Conservation (phyloP, 129 eudicot species). For the Glebionis coronaria region DNA sequence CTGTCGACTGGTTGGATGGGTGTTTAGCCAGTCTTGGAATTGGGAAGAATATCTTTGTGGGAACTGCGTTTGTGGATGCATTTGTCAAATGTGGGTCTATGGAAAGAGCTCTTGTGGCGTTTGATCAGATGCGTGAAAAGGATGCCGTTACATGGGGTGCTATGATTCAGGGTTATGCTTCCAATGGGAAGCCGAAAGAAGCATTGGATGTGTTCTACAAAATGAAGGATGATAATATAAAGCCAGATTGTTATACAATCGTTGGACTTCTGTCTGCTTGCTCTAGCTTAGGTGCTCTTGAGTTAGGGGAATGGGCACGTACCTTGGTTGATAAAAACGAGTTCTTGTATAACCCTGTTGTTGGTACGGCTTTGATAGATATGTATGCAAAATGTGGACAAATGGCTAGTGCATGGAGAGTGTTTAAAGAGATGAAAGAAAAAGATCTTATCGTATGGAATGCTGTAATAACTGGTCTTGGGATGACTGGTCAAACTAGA, state of each 20-base stretch:
- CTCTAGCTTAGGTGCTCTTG: slow-evolving; percentile 73
- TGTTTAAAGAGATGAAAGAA: slow-evolving; percentile 55
- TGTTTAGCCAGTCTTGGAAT: slow-evolving; percentile 46
- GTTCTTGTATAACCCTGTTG: slow-evolving; percentile 51
- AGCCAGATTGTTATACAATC: slow-evolving; percentile 59
- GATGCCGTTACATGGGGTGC: slow-evolving; percentile 88
- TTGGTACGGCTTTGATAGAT: slow-evolving; percentile 72
- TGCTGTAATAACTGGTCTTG: slow-evolving; percentile 65
- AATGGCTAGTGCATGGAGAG: slow-evolving; percentile 45
- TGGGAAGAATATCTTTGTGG: slow-evolving; percentile 55
- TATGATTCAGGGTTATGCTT: slow-evolving; percentile 84
- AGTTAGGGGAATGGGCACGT: slow-evolving; percentile 69
- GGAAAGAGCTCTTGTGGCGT: slow-evolving; percentile 56
- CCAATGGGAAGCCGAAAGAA: slow-evolving; percentile 79
- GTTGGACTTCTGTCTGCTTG: slow-evolving; percentile 86
- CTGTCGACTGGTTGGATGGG: slow-evolving; percentile 57
- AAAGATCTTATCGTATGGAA: slow-evolving; percentile 73
- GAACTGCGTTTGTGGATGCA: slow-evolving; percentile 65
- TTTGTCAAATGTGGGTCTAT: slow-evolving; percentile 65
- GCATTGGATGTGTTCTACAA: slow-evolving; percentile 58
- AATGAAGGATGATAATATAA: slow-evolving; percentile 51
- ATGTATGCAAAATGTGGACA: slow-evolving; percentile 86
- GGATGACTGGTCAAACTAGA: slow-evolving; percentile 62
- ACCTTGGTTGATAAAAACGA: slow-evolving; percentile 45
- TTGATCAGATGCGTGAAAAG: slow-evolving; percentile 70